Conservation (phyloP, 441 rosid genomes). For the Raphanus hybrid region DNA sequence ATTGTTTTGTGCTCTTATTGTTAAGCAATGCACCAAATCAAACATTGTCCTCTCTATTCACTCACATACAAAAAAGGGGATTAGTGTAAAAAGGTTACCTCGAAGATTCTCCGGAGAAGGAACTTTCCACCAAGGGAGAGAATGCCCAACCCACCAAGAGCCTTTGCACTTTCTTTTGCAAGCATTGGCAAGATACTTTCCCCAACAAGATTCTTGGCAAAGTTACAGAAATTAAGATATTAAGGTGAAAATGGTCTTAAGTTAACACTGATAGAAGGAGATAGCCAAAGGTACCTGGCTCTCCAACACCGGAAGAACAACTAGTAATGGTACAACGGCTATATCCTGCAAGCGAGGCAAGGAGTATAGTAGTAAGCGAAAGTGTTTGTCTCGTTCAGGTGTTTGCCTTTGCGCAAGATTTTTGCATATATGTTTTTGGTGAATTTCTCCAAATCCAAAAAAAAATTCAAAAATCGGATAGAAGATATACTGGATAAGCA, state of each 20-base stretch:
- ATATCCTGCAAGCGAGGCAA: constrained; percentile 71
- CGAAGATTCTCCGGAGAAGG: constrained; percentile 79
- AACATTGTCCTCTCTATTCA: constrained; percentile 7
- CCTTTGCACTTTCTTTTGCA: constrained; percentile 86
- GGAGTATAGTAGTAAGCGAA: constrained; percentile 10
- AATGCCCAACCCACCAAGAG: constrained; percentile 83
- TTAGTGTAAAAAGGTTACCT: constrained; percentile 49
- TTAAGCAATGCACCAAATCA: constrained; percentile 36
- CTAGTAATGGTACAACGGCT: constrained; percentile 94
- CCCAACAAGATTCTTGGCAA: constrained; percentile 61
- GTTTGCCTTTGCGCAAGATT: constrained; percentile 5
- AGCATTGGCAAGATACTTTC: constrained; percentile 95
- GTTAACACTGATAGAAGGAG: not conserved
- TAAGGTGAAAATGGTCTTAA: not conserved
- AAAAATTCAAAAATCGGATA: not conserved
- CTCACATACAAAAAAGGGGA: not conserved
- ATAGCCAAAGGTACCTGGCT: constrained; percentile 66
- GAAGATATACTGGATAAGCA: constrained; percentile 36
- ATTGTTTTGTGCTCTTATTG: constrained; percentile 40
- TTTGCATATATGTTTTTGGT: constrained; percentile 1
- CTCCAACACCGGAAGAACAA: constrained; percentile 91
- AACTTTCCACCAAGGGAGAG: constrained; percentile 95
- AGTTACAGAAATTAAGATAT: constrained; percentile 4
- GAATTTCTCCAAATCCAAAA: not conserved
- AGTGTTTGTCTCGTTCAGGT: constrained; percentile 1